Conservation (phyloP, 176 grass and related monocot genomes). For the Guadua angustifolia region DNA sequence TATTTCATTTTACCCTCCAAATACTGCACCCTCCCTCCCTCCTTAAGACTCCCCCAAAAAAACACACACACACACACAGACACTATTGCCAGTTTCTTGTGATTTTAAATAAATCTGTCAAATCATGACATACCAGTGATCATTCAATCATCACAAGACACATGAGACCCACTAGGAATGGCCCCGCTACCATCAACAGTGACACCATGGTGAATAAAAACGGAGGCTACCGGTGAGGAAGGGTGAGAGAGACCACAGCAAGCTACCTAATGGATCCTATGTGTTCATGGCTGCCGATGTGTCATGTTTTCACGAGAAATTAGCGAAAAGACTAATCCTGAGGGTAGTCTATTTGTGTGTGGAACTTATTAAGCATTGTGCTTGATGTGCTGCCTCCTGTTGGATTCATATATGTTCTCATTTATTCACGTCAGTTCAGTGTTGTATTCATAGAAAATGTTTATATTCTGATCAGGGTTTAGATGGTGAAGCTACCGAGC, state of each 20-base stretch:
- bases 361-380: conserved; percentile 26
- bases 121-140: not conserved
- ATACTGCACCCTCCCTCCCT: too few species aligned
- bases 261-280: not conserved
- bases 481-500: conserved; percentile 98
- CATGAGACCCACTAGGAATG: not conserved
- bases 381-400: conserved; percentile 32
- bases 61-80: too few species aligned
- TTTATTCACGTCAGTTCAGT: not conserved
- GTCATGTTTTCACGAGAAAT: not conserved
- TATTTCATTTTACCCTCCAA: too few species aligned
- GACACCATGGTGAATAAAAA: not conserved
- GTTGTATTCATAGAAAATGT: conserved; percentile 19
- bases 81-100: too few species aligned
- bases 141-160: not conserved
- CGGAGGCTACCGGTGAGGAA: not conserved
- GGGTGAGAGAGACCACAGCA: not conserved
- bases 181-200: not conserved
- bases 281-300: not conserved
- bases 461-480: conserved; percentile 68
- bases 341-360: conserved; percentile 17
- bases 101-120: not conserved
- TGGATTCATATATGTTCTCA: not conserved
- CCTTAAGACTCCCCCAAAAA: too few species aligned
- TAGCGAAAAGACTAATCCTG: not conserved